phyloP scores from a whole-genome alignment of 805 yeast genomes.

The Monosporozyma siamensis region DNA sequence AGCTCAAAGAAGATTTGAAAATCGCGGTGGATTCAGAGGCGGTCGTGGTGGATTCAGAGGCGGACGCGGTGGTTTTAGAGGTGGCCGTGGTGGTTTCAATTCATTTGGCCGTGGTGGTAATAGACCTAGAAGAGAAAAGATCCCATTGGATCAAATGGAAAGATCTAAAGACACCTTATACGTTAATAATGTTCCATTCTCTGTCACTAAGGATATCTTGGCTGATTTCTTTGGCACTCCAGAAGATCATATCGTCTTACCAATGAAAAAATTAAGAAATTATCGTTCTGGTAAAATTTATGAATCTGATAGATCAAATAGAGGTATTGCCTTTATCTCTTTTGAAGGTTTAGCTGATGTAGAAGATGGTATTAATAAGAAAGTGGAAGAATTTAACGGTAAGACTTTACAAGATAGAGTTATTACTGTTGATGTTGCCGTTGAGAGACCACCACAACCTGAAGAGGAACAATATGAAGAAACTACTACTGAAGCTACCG shows the following conservation, averaged over 20 bases:
- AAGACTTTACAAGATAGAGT: slow-evolving; percentile 54
- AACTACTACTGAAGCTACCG: too few species aligned
- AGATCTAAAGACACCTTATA: slow-evolving; percentile 45
- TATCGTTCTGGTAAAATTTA: slow-evolving; percentile 29
- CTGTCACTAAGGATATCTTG: slow-evolving; percentile 46
- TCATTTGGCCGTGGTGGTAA: slow-evolving; percentile 11
- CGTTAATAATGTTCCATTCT: slow-evolving; percentile 57
- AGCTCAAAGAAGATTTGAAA: slow-evolving; percentile 6
- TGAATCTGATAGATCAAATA: slow-evolving; percentile 32
- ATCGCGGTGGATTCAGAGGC: slow-evolving; percentile 9
- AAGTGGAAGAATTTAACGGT: slow-evolving; percentile 61
- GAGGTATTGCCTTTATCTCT: slow-evolving; percentile 56
- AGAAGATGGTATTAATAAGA: slow-evolving; percentile 43
- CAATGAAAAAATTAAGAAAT: slow-evolving; percentile 34
- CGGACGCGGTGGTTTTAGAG: slow-evolving; percentile 13
- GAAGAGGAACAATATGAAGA: slow-evolving; percentile 12
- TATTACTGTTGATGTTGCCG: slow-evolving; percentile 62
- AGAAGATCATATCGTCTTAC: slow-evolving; percentile 43
- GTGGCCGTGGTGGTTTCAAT: slow-evolving; percentile 14
- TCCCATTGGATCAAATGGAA: slow-evolving; percentile 32
- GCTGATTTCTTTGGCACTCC: slow-evolving; percentile 42
- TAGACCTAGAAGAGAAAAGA: slow-evolving; percentile 22
- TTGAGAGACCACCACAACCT: slow-evolving; percentile 31
- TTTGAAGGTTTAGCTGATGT: slow-evolving; percentile 31
- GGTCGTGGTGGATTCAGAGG: slow-evolving; percentile 6